A percentile compares a stretch with the other conserved stretches of the same genome.
Evolutionary conservation across 805 yeast genomes (phyloP).

Genomic region (Metschnikowia kunwiensis): DNA sequence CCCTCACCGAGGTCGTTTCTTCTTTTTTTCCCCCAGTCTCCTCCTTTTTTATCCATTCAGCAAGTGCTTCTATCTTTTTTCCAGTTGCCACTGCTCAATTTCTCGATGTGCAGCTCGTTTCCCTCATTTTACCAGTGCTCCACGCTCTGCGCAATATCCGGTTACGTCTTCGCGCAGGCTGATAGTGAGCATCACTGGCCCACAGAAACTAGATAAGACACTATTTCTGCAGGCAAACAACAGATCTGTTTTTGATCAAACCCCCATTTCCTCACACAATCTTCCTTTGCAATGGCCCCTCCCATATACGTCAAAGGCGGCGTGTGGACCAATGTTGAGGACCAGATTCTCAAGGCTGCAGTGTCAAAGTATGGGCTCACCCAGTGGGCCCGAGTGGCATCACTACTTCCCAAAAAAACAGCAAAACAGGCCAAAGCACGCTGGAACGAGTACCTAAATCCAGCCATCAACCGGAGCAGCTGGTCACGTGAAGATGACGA

Average conservation of each 20-base stretch:
- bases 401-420: constrained; percentile 77
- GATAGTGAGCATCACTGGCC: too few species aligned
- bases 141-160: too few species aligned
- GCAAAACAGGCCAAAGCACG: constrained; percentile 91
- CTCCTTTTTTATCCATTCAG: too few species aligned
- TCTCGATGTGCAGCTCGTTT: too few species aligned
- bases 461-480: constrained; percentile 56
- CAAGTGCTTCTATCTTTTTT: too few species aligned
- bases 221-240: too few species aligned
- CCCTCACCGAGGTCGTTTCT: constrained; percentile 30
- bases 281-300: constrained; percentile 35
- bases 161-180: too few species aligned
- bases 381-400: constrained; percentile 93
- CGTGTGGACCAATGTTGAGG: constrained; percentile 82
- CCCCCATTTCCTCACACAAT: too few species aligned
- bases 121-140: too few species aligned
- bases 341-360: constrained; percentile 86
- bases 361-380: constrained; percentile 89
- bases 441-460: constrained; percentile 88
- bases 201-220: not conserved
- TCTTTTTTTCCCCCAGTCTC: too few species aligned
- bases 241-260: too few species aligned
- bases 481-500: constrained; percentile 82
- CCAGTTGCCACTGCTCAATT: too few species aligned
- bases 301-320: constrained; percentile 80